Percentiles rank a stretch among this genome's conserved stretches.
phyloP scores from a whole-genome alignment of 805 yeast genomes.

The Saccharomyces eubayanus region DNA sequence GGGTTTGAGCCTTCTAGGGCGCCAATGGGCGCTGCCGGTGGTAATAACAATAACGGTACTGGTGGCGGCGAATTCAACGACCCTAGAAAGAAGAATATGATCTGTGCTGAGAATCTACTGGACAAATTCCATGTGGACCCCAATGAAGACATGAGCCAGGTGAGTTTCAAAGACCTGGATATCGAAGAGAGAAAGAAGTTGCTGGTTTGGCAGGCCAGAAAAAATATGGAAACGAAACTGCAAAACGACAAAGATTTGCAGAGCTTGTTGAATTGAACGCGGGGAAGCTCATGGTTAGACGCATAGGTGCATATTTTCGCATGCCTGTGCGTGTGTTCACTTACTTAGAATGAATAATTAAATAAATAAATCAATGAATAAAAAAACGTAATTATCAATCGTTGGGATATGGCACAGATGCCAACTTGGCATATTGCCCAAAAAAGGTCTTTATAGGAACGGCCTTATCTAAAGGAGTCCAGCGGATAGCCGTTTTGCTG shows the following conservation, averaged over 20 bases:
- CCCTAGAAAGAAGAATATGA: conserved; percentile 26
- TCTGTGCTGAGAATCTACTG: conserved; percentile 27
- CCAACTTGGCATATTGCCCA: conserved; percentile 8
- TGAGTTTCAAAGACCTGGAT: conserved; percentile 13
- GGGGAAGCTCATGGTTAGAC: neutral
- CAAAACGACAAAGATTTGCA: conserved; percentile 10
- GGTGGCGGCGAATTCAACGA: conserved; percentile 9
- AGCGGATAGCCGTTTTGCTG: conserved; percentile 1
- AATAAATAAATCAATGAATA: neutral
- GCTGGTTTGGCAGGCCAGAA: conserved; percentile 55
- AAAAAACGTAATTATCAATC: neutral
- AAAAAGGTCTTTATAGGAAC: conserved; percentile 7
- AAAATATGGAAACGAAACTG: conserved; percentile 38
- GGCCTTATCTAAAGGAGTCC: conserved; percentile 6
- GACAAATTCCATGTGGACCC: conserved; percentile 21
- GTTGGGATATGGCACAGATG: neutral
- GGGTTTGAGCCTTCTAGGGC: conserved; percentile 15
- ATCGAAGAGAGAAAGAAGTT: conserved; percentile 25
- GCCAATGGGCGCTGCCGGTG: neutral
- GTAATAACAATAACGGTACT: neutral
- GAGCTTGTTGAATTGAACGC: conserved; percentile 1
- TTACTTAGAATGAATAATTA: neutral
- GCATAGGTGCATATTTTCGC: neutral
- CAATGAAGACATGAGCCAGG: conserved; percentile 14
- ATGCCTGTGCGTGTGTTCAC: neutral